phyloP scores from a whole-genome alignment of 805 yeast species.

The Hanseniaspora lachancei region DNA sequence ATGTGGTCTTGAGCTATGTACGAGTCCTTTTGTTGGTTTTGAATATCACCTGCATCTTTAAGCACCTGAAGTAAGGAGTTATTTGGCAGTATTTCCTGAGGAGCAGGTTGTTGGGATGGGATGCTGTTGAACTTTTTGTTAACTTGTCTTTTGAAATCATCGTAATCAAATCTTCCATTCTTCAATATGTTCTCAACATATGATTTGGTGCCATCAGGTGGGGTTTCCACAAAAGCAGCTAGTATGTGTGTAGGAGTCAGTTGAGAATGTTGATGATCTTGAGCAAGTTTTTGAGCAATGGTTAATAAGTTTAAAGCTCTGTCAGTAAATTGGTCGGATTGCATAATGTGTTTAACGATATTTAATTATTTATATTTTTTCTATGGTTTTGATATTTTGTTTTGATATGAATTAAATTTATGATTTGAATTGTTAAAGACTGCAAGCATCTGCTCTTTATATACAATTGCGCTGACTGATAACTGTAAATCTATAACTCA shows the following conservation, averaged over 20 bases:
- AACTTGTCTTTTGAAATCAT: slow-evolving; percentile 60
- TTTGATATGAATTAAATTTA: not conserved
- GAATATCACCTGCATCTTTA: slow-evolving; percentile 61
- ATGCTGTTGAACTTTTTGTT: slow-evolving; percentile 70
- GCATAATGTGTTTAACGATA: slow-evolving; percentile 24
- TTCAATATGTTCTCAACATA: slow-evolving; percentile 74
- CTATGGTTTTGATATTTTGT: not conserved
- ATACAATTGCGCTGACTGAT: too few species aligned
- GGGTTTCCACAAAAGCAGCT: slow-evolving; percentile 71
- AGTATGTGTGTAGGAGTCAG: slow-evolving; percentile 77
- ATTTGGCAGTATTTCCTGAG: slow-evolving; percentile 63
- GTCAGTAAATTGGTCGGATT: slow-evolving; percentile 72
- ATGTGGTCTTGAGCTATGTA: slow-evolving; percentile 92
- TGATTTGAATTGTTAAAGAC: too few species aligned
- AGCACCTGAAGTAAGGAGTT: slow-evolving; percentile 66
- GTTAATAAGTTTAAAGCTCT: slow-evolving; percentile 75
- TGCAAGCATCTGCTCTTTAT: too few species aligned
- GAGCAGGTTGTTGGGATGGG: slow-evolving; percentile 84
- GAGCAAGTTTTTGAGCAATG: slow-evolving; percentile 67
- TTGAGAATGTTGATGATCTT: slow-evolving; percentile 72
- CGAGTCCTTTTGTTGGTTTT: slow-evolving; percentile 77
- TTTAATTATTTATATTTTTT: not conserved
- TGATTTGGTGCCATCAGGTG: slow-evolving; percentile 41
- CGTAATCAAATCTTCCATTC: slow-evolving; percentile 81
- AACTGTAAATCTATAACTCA: too few species aligned